Conservation (phyloP, 148 eudicot species). For the Camellia japonica region DNA sequence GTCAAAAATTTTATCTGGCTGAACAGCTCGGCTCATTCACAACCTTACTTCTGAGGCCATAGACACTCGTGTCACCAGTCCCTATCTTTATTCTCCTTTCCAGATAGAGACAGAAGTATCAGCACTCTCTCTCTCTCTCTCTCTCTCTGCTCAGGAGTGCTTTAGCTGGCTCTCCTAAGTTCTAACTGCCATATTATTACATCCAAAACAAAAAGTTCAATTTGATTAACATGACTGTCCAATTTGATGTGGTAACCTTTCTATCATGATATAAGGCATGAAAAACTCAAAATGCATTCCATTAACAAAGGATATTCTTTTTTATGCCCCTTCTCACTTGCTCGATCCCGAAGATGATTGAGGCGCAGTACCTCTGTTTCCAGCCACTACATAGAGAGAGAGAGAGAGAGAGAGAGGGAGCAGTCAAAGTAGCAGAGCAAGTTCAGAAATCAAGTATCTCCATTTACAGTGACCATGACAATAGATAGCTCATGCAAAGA, state of each 20-base stretch:
- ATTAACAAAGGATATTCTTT: slow-evolving; percentile 82
- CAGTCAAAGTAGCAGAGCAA: slow-evolving; percentile 17
- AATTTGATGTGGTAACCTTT: background rate
- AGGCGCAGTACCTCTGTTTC: slow-evolving; percentile 76
- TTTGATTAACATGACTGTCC: background rate
- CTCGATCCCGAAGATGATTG: slow-evolving; percentile 86
- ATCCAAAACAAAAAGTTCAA: background rate
- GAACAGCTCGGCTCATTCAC: background rate
- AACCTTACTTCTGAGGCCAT: background rate
- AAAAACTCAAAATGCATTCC: background rate
- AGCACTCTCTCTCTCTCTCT: too few relatives aligned
- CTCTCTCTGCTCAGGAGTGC: background rate
- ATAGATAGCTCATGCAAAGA: background rate
- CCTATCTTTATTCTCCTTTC: background rate
- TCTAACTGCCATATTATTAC: background rate
- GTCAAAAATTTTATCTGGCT: too few relatives aligned
- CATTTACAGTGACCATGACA: background rate
- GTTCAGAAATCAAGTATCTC: slow-evolving; percentile 7
- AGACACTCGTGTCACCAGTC: too few relatives aligned
- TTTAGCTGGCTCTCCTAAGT: background rate
- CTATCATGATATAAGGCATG: background rate
- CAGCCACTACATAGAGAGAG: slow-evolving; percentile 39
- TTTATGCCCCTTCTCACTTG: slow-evolving; percentile 83
- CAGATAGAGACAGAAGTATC: background rate
- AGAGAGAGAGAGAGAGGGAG: background rate